Evolutionary conservation across 2,329 filamentous ascomycete species (phyloP), one percentile per base, ranked within the genome.

Genomic region (Cryphonectria radicalis): DNA sequence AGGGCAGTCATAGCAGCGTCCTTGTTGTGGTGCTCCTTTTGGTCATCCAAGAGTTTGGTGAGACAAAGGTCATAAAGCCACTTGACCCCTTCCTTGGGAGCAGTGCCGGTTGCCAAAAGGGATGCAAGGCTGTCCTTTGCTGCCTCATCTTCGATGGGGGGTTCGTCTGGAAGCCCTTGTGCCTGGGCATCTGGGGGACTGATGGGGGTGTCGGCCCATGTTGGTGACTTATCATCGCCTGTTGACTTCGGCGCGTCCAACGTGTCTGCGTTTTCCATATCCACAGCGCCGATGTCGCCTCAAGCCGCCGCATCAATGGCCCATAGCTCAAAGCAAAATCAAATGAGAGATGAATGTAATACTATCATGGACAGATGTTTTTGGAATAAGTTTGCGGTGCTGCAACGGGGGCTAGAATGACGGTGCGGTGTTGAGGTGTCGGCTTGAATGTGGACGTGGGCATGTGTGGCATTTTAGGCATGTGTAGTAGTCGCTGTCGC

Each of bases 21-120:
- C 35, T 73, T 72, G 65, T 65, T 32, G 65, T 64, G 62, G 10
- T 64, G 62, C 17, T 43, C 40, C 50, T 63, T 57, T 63, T 32
- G 25, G 13, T 53, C 55, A 19, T 40, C 28, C 46, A 35, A 63
- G 50, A 35, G 28, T 13, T 25, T 28, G 50, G 42, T 42, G 50
- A 35, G 25, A 55, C 28, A 55, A 40, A 69, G 62, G 19, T 40
- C 25, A 42, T 28, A 37, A 64, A 64, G 42, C 28, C 59, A 22
- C 28, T 42, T 43, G 37, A 50, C 43, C 42, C 17, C 43, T 13
- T 65, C 63, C 63, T 50, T 65, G 63, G 63, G 3, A 7, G 63
- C 63, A 19, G 42, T 35, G 63, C 63, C 43, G 11, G 43, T 19
- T 42, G 28, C 28, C 19, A 50, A 19, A 53, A 35, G 28, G 10